These are phyloP conservation scores for Xylaria cubensis DNA, from an alignment of 495 filamentous ascomycete genomes.

Conservation along the genomic window DNA sequence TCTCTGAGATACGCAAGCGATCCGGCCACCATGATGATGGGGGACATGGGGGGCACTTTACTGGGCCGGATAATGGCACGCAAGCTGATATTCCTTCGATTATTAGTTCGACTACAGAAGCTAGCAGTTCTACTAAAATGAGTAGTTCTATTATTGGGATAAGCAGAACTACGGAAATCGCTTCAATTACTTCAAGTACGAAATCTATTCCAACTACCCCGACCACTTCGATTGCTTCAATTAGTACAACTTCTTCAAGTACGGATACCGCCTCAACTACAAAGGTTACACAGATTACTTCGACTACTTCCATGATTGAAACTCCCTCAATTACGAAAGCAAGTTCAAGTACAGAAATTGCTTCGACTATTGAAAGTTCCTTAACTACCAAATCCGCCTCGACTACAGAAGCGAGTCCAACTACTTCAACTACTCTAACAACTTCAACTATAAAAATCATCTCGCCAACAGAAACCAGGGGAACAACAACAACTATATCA, in stretches of 20 bases:
- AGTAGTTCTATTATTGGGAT: neutral
- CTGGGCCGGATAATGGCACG: neutral
- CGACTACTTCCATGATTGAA: neutral
- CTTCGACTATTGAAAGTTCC: neutral
- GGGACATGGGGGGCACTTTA: neutral
- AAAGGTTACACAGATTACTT: neutral
- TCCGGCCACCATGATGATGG: neutral
- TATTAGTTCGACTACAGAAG: neutral
- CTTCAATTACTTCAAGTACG: neutral
- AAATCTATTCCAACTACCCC: neutral
- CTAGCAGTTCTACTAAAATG: neutral
- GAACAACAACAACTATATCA: neutral
- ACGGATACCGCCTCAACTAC: no score
- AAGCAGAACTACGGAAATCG: neutral
- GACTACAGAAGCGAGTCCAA: neutral
- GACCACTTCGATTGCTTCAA: no score
- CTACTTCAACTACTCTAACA: neutral
- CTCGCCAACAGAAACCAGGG: neutral
- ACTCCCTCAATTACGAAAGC: neutral
- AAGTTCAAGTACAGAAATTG: neutral
- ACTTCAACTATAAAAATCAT: neutral
- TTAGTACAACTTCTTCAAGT: neutral
- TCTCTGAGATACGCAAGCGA: conserved; percentile 26
- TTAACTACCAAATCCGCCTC: neutral
- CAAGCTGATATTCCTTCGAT: neutral